phyloP scores from a whole-genome alignment of 1,284 basidiomycete species.

The Microbotryum lychnidis-dioicae region DNA sequence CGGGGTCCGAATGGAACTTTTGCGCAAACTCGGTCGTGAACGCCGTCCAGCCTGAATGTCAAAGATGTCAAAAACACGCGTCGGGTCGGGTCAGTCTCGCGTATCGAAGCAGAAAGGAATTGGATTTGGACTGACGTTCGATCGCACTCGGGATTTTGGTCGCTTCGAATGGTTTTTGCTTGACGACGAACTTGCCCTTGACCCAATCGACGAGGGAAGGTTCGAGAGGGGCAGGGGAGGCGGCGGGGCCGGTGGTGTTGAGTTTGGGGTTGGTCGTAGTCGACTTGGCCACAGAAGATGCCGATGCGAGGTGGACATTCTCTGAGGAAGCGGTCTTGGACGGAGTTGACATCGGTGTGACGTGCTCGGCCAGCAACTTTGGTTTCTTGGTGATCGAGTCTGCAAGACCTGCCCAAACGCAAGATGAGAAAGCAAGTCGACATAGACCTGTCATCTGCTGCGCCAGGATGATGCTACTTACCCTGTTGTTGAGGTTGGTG shows the following conservation, averaged over 20 bases:
- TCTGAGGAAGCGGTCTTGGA: background rate
- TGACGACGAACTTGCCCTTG: slow-evolving; percentile 63
- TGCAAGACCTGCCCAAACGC: too few species aligned
- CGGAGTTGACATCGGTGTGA: too few species aligned
- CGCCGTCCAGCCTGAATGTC: slow-evolving; percentile 49
- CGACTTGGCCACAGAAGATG: background rate
- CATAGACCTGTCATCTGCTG: too few species aligned
- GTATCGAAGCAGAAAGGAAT: background rate
- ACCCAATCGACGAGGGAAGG: slow-evolving; percentile 38
- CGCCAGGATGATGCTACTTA: too few species aligned
- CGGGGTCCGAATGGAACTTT: too few species aligned
- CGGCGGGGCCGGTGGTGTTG: background rate
- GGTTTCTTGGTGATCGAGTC: too few species aligned
- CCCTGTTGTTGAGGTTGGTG: too few species aligned
- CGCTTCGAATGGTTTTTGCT: slow-evolving; percentile 65
- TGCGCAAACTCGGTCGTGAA: too few species aligned
- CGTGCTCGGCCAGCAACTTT: too few species aligned
- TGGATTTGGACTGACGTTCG: slow-evolving; percentile 51
- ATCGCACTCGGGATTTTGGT: slow-evolving; percentile 72
- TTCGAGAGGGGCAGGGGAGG: background rate
- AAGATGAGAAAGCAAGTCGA: too few species aligned
- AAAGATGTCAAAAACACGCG: slow-evolving; percentile 13
- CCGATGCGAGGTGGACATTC: slow-evolving; percentile 1
- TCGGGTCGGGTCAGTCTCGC: slow-evolving; percentile 8
- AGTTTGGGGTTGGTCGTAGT: slow-evolving; percentile 2